These are phyloP conservation scores for Pedinophyceae sp. DNA, from an alignment of 139 green algal species.

Conservation along the genomic window DNA sequence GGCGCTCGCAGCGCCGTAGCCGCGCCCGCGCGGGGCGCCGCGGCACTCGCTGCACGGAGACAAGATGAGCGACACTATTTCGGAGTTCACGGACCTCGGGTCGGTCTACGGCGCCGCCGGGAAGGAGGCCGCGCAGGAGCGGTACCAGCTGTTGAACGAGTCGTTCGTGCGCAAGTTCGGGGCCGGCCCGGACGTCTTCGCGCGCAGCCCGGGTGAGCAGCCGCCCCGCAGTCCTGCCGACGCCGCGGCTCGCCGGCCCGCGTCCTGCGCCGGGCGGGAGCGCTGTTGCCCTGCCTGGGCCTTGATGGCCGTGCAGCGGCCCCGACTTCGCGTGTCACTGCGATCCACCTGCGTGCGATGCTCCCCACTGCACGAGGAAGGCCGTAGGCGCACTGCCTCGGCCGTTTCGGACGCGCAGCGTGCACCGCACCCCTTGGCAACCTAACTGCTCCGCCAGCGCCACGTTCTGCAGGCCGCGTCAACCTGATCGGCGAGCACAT, in stretches of 20 bases:
- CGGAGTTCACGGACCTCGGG: slow-evolving; percentile 13
- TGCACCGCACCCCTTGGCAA: not conserved
- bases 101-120: slow-evolving; percentile 30
- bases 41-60: too few relatives aligned
- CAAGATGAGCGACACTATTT: slow-evolving; percentile 10
- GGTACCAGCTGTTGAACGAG: not conserved
- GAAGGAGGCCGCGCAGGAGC: slow-evolving; percentile 2
- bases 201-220: slow-evolving; percentile 38
- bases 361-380: not conserved
- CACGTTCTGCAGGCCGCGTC: slow-evolving; percentile 55
- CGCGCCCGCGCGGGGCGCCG: too few relatives aligned
- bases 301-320: not conserved
- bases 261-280: slow-evolving; percentile 3
- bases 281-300: not conserved
- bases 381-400: not conserved
- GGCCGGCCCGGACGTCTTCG: slow-evolving; percentile 28
- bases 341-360: not conserved
- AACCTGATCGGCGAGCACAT: slow-evolving; percentile 98
- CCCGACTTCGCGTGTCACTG: not conserved
- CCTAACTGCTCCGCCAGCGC: not conserved
- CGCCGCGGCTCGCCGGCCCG: too few relatives aligned
- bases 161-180: slow-evolving; percentile 37
- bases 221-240: not conserved
- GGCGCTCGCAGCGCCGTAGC: too few relatives aligned
- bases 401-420: not conserved